phyloP scores from a whole-genome alignment of 352 stramenopile genomes.

The Phytophthora brassicae region DNA sequence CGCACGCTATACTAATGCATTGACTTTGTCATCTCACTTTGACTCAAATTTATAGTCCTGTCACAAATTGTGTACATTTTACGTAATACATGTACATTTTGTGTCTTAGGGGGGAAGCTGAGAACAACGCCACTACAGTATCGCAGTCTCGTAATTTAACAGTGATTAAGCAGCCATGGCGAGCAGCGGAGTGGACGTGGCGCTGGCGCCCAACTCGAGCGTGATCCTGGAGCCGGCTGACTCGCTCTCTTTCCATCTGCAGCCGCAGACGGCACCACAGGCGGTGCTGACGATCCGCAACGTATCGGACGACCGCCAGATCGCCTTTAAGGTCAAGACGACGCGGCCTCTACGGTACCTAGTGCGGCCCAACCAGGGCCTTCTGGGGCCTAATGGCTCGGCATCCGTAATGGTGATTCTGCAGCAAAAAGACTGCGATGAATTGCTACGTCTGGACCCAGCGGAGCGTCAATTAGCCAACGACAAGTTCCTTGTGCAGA shows the following conservation, averaged over 20 bases:
- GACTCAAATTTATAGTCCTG: background rate
- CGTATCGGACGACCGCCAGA: slow-evolving; percentile 74
- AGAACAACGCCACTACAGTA: slow-evolving; percentile 38
- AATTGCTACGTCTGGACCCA: slow-evolving; percentile 74
- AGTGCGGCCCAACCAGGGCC: slow-evolving; percentile 87
- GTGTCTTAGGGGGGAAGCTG: slow-evolving; percentile 17
- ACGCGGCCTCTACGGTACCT: slow-evolving; percentile 87
- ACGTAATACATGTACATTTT: background rate
- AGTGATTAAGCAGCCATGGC: slow-evolving; percentile 34
- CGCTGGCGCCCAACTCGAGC: slow-evolving; percentile 70
- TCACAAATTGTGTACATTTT: background rate
- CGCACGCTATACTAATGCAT: slow-evolving; percentile 11
- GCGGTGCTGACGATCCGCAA: slow-evolving; percentile 85
- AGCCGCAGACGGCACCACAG: slow-evolving; percentile 65
- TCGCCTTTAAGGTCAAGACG: slow-evolving; percentile 91
- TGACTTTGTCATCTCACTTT: background rate
- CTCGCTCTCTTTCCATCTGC: slow-evolving; percentile 75
- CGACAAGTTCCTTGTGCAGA: slow-evolving; percentile 91
- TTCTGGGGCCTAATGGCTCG: slow-evolving; percentile 73
- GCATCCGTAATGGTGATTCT: slow-evolving; percentile 87
- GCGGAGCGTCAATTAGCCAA: slow-evolving; percentile 83
- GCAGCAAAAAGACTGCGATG: slow-evolving; percentile 89
- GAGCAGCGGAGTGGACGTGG: slow-evolving; percentile 53
- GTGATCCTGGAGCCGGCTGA: slow-evolving; percentile 83
- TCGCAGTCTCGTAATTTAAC: slow-evolving; percentile 15